Base-by-base conservation (phyloP, 2,329 filamentous ascomycete genomes). In the Davidsoniella virescens region DNA sequence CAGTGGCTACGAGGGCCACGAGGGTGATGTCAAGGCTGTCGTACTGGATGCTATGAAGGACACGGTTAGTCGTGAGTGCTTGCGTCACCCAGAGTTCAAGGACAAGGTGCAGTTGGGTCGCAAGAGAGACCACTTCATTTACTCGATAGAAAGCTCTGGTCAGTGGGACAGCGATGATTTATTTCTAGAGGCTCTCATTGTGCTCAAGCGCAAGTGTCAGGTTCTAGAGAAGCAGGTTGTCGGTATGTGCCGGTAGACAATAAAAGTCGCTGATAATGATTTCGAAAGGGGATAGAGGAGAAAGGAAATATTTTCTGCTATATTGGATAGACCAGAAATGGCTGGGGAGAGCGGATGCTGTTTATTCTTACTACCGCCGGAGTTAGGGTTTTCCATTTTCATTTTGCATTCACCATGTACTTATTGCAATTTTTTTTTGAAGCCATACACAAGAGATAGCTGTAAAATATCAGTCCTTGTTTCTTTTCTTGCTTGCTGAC, bases 81-180 rank as follows among this genome's bases (percentile, higher is more conserved):
- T 98, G 61, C 79, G 92, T 46, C 90, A 98, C 63, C 73, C 81
- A 23, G 92, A 96, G 67, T 96, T 98, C 68, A 78, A 92, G 66
- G 85, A 80, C 62, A 98, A 95, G 71, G 92, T 98, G 56, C 88
- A 87, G 71, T 76, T 98, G 29, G 92, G 92, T 41, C 75, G 93
- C 50, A 71, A 87, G 59, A 74, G 87, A 56, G 92, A 98, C 64
- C 93, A 98, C 68, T 98, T 98, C 65, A 96, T 98, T 65, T 98
- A 92, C 72, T 83, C 80, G 50, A 75, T 98, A 36, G 92, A 98
- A 71, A 95, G 88, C 70, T 82, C 87, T 0, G 93, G 92, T 5
- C 92, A 98, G 68, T 94, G 87, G 71, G 82, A 92, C 53, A 94
- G 87, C 61, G 90, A 96, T 59, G 81, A 87, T 65, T 72, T 98